phyloP scores from a whole-genome alignment of 176 grass and related monocot genomes.

The Aegilops speltoides region DNA sequence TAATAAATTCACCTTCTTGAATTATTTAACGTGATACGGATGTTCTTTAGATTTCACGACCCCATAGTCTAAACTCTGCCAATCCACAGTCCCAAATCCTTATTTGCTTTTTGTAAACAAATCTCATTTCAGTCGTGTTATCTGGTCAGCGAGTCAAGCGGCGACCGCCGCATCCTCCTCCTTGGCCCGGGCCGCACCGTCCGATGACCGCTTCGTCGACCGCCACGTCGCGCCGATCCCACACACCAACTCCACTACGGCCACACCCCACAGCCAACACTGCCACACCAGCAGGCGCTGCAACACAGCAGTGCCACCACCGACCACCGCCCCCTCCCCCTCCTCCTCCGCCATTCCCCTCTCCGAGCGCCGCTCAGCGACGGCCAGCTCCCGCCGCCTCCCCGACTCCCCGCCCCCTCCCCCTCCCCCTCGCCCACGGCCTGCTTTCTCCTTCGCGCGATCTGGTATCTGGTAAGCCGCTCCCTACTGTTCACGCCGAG shows the following conservation, averaged over 20 bases:
- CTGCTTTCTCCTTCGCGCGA: background rate
- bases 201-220: background rate
- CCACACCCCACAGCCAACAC: background rate
- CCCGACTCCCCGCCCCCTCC: background rate
- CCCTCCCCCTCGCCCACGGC: background rate
- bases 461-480: constrained; percentile 5
- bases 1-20: too few species aligned
- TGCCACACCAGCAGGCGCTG: background rate
- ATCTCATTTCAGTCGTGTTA: too few species aligned
- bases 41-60: too few species aligned
- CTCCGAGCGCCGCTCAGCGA: background rate
- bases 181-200: background rate
- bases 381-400: background rate
- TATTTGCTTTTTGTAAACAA: too few species aligned
- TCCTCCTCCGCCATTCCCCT: constrained; percentile 6
- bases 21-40: too few species aligned
- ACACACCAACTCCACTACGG: background rate
- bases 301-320: background rate
- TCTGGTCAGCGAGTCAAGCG: background rate
- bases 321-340: background rate
- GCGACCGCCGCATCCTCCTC: background rate
- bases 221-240: background rate
- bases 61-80: too few species aligned
- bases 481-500: background rate
- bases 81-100: too few species aligned